A percentile compares a stretch with the other conserved stretches of the same genome.
Evolutionary conservation across 2,329 filamentous ascomycete species (phyloP).

Genomic region (Eurotiales sp.): DNA sequence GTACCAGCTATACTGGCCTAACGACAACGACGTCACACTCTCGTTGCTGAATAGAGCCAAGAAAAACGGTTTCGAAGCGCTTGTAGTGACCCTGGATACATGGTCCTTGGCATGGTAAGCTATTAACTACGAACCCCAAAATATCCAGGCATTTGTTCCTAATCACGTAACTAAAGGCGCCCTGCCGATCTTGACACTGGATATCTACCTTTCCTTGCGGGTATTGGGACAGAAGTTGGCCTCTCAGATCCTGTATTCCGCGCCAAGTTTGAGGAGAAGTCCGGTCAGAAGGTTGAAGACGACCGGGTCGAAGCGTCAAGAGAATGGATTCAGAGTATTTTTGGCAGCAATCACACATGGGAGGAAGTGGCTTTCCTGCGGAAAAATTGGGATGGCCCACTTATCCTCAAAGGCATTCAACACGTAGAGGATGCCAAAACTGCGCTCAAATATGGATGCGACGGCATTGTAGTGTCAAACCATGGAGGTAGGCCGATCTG

Average conservation of each 20-base stretch:
- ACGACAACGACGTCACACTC: conserved; percentile 12
- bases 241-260: conserved; percentile 66
- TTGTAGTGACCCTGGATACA: conserved; percentile 26
- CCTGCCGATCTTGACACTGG: conserved; percentile 63
- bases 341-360: conserved; percentile 54
- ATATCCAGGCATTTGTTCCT: background rate
- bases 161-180: conserved; percentile 32
- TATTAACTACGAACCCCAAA: background rate
- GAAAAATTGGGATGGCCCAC: conserved; percentile 56
- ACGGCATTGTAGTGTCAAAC: conserved; percentile 36
- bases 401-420: conserved; percentile 15
- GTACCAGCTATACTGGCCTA: conserved; percentile 15
- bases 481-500: conserved; percentile 32
- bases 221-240: conserved; percentile 58
- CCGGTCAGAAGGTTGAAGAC: conserved; percentile 46
- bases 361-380: conserved; percentile 57
- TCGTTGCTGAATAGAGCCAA: conserved; percentile 13
- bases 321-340: conserved; percentile 53
- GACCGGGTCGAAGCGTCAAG: conserved; percentile 48
- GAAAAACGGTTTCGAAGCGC: conserved; percentile 15
- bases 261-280: conserved; percentile 50
- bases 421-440: conserved; percentile 11
- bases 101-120: conserved; percentile 60
- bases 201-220: conserved; percentile 53
- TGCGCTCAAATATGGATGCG: conserved; percentile 19